These are phyloP conservation scores for Cicer bijugum DNA, from an alignment of 306 rosid species.

Conservation along the genomic window DNA sequence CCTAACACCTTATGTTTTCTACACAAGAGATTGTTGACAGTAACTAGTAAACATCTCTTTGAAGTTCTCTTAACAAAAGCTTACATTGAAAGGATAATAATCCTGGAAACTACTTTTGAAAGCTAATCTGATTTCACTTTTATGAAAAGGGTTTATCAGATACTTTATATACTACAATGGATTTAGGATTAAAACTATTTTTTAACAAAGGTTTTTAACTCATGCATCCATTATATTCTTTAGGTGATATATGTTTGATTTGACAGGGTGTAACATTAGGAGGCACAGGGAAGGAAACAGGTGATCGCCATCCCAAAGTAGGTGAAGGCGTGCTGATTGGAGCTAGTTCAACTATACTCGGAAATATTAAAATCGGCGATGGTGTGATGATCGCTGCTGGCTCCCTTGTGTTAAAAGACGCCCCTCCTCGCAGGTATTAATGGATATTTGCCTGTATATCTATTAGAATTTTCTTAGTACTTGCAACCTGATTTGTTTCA, in stretches of 20 bases:
- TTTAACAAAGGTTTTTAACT: not conserved
- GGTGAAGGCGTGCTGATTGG: constrained; percentile 92
- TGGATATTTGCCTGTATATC: not conserved
- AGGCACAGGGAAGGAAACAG: constrained; percentile 84
- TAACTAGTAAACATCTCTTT: no score
- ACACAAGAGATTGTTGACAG: no score
- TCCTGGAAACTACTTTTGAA: constrained; percentile 7
- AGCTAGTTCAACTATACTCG: constrained; percentile 85
- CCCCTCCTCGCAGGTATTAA: constrained; percentile 77
- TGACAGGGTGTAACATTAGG: constrained; percentile 89
- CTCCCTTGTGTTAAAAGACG: constrained; percentile 80
- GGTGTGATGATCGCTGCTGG: constrained; percentile 93
- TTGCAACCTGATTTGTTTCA: constrained; percentile 26
- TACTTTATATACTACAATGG: not conserved
- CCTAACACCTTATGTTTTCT: not conserved
- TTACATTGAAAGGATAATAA: no score
- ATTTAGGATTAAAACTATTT: not conserved
- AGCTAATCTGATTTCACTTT: constrained; percentile 28
- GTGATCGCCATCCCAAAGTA: constrained; percentile 93
- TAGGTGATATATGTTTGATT: constrained; percentile 38
- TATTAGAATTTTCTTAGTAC: not conserved
- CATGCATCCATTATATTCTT: constrained; percentile 31
- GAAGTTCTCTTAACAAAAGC: no score
- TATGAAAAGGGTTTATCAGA: constrained; percentile 17
- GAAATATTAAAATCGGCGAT: constrained; percentile 80